Percentiles rank a stretch among this genome's conserved stretches.
These are phyloP conservation scores for Castanopsis chinensis DNA, from an alignment of 306 rosid species.

Conservation along the genomic window DNA sequence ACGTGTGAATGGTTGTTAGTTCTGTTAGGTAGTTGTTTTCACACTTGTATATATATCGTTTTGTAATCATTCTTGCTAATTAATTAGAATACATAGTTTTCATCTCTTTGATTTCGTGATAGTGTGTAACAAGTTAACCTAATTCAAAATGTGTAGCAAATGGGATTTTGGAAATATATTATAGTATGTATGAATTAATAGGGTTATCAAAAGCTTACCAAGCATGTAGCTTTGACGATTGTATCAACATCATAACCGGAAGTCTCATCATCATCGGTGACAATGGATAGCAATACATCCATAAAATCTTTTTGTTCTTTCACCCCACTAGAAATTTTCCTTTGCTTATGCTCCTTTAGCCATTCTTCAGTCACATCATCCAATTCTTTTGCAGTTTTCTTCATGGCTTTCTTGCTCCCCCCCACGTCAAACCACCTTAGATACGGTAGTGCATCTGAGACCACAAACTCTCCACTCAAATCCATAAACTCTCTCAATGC, in stretches of 20 bases:
- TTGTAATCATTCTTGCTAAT: no score
- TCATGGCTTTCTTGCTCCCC: slow-evolving; percentile 3
- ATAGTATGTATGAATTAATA: no score
- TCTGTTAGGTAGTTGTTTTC: no score
- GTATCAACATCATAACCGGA: slow-evolving; percentile 11
- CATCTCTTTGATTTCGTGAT: no score
- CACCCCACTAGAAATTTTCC: neutral
- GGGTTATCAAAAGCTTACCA: neutral
- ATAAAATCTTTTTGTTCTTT: slow-evolving; percentile 11
- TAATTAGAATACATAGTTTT: no score
- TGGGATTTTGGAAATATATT: no score
- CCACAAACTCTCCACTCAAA: slow-evolving; percentile 13
- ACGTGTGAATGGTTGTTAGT: no score
- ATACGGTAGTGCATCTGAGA: slow-evolving; percentile 31
- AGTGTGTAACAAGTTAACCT: no score
- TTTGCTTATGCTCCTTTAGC: slow-evolving; percentile 29
- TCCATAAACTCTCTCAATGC: neutral
- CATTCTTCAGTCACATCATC: slow-evolving; percentile 2
- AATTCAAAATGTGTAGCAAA: no score
- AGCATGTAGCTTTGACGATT: slow-evolving; percentile 11
- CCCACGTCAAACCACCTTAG: slow-evolving; percentile 48
- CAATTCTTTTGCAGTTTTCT: slow-evolving; percentile 17
- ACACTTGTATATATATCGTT: no score
- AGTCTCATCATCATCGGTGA: neutral
- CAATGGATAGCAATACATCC: slow-evolving; percentile 23